Base-by-base conservation (phyloP, 306 rosid species). In the Castanea sativa region DNA sequence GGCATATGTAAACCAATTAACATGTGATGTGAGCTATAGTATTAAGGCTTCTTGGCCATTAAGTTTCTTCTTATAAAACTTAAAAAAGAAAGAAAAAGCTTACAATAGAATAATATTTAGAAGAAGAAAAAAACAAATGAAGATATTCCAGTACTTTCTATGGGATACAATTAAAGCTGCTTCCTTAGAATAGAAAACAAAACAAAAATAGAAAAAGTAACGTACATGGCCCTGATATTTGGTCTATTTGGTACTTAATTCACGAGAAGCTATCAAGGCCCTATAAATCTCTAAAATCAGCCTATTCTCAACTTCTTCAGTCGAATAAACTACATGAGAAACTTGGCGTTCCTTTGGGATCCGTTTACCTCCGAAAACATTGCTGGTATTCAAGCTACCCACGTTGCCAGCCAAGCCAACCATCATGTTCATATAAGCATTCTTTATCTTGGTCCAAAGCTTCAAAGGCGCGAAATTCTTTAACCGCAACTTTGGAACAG, bases 241-340 rank as follows among this genome's bases (percentile, higher is more conserved):
- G 15, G 27, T 68, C 72, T 68, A 38, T 23, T 19, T 19, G 53
- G 41, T 15, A 32, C 5, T 19, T 68, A 67, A 29, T 35, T 68
- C 72, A 8, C 52, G 52, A 35, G 72, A 68, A 68, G 89, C 84
- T 67, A 75, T 79, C 68, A 90, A 57, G 14, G 84, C 85, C 83
- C 88, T 88, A 21, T 90, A 90, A n/a, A 90, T 90, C 88, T 90
- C 94, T 15, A 76, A 71, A 3, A 90, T 68, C 73, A 90, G 86
- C 23, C 88, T 86, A 1, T 82, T 82, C 70, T 90, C 92, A 55
- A 90, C 78, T 27, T 79, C 89, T 60, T 85, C 79, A 27, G 32
- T 21, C 0, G 85, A 56, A 55, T 84, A 82, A 61, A 7, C 80
- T 1, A 73, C 59, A 16, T 60, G 21, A 0, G 81, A 13, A 4